Evolutionary conservation across 1,284 basidiomycete genomes (phyloP).

Genomic region (Taiwanofungus camphoratus): DNA sequence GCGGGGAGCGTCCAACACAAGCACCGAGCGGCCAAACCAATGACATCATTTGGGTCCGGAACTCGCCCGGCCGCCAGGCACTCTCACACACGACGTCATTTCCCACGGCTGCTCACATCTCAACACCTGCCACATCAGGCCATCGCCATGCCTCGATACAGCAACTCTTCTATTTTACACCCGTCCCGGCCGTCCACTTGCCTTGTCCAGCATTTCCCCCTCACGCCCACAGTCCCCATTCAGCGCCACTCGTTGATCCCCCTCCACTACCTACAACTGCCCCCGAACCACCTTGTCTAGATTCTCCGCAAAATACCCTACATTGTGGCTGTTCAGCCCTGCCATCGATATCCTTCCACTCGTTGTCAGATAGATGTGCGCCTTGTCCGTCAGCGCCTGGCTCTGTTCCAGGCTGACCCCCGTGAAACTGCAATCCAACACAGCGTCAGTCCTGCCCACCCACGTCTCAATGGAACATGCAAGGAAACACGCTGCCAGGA

Average conservation of each 20-base stretch:
- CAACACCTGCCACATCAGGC: constrained; percentile 8
- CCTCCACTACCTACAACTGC: constrained; percentile 32
- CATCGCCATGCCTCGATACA: neutral
- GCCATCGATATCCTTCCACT: constrained; percentile 90
- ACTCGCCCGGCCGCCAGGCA: constrained; percentile 15
- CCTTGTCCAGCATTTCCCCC: neutral
- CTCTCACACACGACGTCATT: constrained; percentile 19
- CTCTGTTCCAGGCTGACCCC: constrained; percentile 69
- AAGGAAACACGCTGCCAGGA: too few relatives aligned
- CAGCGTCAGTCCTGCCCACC: neutral
- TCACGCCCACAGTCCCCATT: neutral
- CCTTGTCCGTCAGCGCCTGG: constrained; percentile 66
- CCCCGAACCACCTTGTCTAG: constrained; percentile 71
- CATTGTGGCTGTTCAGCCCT: constrained; percentile 70
- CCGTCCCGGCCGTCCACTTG: neutral
- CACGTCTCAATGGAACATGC: neutral
- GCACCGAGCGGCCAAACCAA: constrained; percentile 5
- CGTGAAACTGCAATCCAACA: constrained; percentile 58
- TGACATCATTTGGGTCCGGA: constrained; percentile 21
- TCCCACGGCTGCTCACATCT: constrained; percentile 15
- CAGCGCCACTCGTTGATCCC: constrained; percentile 1
- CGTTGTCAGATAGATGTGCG: constrained; percentile 84
- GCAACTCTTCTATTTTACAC: constrained; percentile 7
- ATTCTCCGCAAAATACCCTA: constrained; percentile 70
- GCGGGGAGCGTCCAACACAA: too few relatives aligned